These are phyloP conservation scores for Septoria petroselini DNA, from an alignment of 2,329 filamentous ascomycete species.

Conservation along the genomic window DNA sequence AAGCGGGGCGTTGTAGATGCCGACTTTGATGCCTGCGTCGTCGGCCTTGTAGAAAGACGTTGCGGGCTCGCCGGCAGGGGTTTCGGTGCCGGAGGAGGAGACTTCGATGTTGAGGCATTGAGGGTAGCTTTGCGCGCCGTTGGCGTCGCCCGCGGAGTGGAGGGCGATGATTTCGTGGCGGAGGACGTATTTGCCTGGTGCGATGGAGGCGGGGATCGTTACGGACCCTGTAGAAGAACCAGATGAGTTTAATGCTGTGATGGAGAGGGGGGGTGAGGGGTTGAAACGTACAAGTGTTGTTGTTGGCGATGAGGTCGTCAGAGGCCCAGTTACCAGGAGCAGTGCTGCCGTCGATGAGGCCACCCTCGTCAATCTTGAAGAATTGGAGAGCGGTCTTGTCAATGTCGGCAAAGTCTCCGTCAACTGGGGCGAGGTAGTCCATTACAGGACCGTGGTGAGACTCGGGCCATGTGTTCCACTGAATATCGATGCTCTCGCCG, in stretches of 20 bases:
- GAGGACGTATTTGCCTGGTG: conserved; percentile 57
- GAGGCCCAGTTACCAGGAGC: conserved; percentile 54
- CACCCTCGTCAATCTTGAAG: conserved; percentile 62
- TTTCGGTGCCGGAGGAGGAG: conserved; percentile 52
- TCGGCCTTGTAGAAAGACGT: conserved; percentile 56
- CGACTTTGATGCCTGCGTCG: conserved; percentile 58
- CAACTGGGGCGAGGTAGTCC: conserved; percentile 60
- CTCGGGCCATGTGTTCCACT: conserved; percentile 65
- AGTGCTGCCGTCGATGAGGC: conserved; percentile 47
- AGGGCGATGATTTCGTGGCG: conserved; percentile 60
- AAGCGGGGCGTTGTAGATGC: conserved; percentile 53
- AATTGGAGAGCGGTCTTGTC: conserved; percentile 56
- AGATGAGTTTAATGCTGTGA: too few relatives aligned
- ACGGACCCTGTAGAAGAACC: conserved; percentile 36
- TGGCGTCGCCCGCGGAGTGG: conserved; percentile 48
- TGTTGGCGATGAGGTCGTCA: conserved; percentile 51
- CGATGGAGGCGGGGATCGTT: conserved; percentile 53
- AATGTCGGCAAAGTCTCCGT: conserved; percentile 54
- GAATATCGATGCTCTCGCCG: conserved; percentile 57
- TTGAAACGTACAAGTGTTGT: conserved; percentile 45
- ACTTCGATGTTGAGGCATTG: conserved; percentile 59
- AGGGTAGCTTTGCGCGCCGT: conserved; percentile 47
- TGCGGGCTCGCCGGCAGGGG: conserved; percentile 49
- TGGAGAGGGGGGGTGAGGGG: not conserved
- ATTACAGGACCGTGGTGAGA: conserved; percentile 63